These are phyloP conservation scores for Aspergillus brunneoviolaceus DNA, from an alignment of 2,329 filamentous ascomycete species.

Conservation along the genomic window DNA sequence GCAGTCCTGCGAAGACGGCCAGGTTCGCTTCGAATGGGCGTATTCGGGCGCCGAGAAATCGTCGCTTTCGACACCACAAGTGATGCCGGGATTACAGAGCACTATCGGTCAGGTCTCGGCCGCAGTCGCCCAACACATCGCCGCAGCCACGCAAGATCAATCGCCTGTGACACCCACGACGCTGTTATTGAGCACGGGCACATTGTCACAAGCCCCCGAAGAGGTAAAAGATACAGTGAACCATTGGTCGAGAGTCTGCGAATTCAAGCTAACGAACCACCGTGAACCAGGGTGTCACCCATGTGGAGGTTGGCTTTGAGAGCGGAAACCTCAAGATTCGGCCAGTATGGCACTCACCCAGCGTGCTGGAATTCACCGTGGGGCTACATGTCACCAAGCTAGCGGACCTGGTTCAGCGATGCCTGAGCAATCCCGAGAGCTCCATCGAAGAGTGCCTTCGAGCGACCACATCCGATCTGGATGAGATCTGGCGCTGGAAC, in stretches of 20 bases:
- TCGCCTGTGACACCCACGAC: neutral
- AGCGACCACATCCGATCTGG: slow-evolving; percentile 40
- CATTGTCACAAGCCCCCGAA: slow-evolving; percentile 20
- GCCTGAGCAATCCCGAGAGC: slow-evolving; percentile 28
- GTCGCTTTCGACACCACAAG: slow-evolving; percentile 31
- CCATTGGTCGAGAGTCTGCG: neutral
- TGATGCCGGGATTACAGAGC: slow-evolving; percentile 35
- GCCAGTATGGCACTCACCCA: slow-evolving; percentile 45
- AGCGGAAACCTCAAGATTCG: slow-evolving; percentile 34
- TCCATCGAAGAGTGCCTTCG: slow-evolving; percentile 35
- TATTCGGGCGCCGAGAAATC: slow-evolving; percentile 24
- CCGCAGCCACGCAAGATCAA: slow-evolving; percentile 6
- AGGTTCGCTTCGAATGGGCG: slow-evolving; percentile 43
- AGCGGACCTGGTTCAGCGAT: slow-evolving; percentile 41
- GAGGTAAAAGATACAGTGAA: slow-evolving; percentile 23
- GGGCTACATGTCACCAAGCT: slow-evolving; percentile 45
- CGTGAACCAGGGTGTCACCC: slow-evolving; percentile 28
- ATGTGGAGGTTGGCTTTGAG: slow-evolving; percentile 34
- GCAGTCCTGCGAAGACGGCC: slow-evolving; percentile 42
- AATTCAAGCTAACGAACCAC: slow-evolving; percentile 12
- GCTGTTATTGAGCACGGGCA: slow-evolving; percentile 27
- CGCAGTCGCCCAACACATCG: slow-evolving; percentile 30
- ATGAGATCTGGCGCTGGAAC: slow-evolving; percentile 52
- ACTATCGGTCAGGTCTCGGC: slow-evolving; percentile 28
- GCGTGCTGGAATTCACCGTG: slow-evolving; percentile 46